Percentiles rank a stretch among this genome's conserved stretches.
Conservation (phyloP, 805 yeast species). For the Wickerhamomyces rabaulensis region DNA sequence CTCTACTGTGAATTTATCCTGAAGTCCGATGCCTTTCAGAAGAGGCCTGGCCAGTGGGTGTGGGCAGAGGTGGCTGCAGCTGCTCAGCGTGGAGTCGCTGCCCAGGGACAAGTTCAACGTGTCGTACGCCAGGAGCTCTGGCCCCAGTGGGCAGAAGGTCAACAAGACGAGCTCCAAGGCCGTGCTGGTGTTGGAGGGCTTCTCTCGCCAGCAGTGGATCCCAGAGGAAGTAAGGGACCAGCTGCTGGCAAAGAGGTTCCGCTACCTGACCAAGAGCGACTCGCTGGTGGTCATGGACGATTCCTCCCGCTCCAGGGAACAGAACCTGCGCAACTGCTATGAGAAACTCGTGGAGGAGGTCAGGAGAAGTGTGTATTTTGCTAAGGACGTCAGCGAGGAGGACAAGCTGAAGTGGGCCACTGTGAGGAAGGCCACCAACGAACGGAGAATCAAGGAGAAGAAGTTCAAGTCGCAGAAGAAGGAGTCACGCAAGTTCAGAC, state of each 20-base stretch:
- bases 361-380: conserved; percentile 39
- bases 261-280: conserved; percentile 46
- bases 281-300: conserved; percentile 63
- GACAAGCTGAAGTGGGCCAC: conserved; percentile 47
- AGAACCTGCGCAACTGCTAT: conserved; percentile 54
- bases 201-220: conserved; percentile 52
- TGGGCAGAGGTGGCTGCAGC: not conserved
- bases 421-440: conserved; percentile 28
- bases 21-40: not conserved
- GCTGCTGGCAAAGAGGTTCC: conserved; percentile 31
- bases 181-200: conserved; percentile 43
- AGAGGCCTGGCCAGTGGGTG: not conserved
- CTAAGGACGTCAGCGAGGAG: conserved; percentile 41
- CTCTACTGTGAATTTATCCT: too few relatives aligned
- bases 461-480: conserved; percentile 34
- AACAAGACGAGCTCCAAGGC: conserved; percentile 67
- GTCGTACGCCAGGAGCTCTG: conserved; percentile 57
- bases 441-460: conserved; percentile 31
- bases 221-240: conserved; percentile 47
- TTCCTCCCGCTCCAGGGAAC: conserved; percentile 48
- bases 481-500: conserved; percentile 22
- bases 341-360: conserved; percentile 53
- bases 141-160: conserved; percentile 88
- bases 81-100: not conserved
- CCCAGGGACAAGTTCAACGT: conserved; percentile 30